Base-by-base conservation (phyloP, 257 asterid genomes). In the Primulina huaijiensis region DNA sequence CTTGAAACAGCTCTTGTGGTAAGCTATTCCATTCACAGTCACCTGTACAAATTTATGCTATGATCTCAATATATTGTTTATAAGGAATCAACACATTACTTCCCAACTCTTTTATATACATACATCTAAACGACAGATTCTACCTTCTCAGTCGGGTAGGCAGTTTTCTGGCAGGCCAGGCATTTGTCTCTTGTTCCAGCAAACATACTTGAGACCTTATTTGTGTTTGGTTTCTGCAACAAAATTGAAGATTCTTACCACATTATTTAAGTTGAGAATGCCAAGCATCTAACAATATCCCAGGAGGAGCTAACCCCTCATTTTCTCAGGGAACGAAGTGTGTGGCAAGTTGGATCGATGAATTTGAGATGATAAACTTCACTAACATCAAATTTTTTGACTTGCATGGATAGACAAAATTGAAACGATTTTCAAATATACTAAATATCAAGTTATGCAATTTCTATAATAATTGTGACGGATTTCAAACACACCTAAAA, bases 61-160 rank as follows among this genome's bases (percentile, higher is more conserved):
- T 21, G 53, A 53, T 46, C 25, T 64, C 38, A 43, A 57, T 7
- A 16, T 7, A 11, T 12, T 61, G 5, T 21, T n/a, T 6, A n/a
- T 50, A 17, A 17, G 57, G 20, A 50, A 50, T 17, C 2, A 23
- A 16, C n/a, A 59, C 27, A 30, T 5, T 40, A 29, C 43, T 38
- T 60, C 35, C 64, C 35, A 68, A 55, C 58, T 11, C 16, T 53
- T 34, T 69, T 4, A 14, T 21, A 30, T 35, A 10, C 27, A 52
- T 34, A 34, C 8, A 4, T 30, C 40, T 7, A 65, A 19, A 29
- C 5, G 72, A 29, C 34, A 5, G 19, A 10, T 16, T 19, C 63
- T 82, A 93, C 99, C 99, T 90, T 93, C 69, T 93, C 99, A 56
- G 92, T 93, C 21, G 96, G 98, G 80, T 89, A 91, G 63, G 86